A percentile compares a stretch with the other conserved stretches of the same genome.
These are phyloP conservation scores for Batkoa obscura DNA, from an alignment of 371 early-diverging fungal genomes.

Conservation along the genomic window DNA sequence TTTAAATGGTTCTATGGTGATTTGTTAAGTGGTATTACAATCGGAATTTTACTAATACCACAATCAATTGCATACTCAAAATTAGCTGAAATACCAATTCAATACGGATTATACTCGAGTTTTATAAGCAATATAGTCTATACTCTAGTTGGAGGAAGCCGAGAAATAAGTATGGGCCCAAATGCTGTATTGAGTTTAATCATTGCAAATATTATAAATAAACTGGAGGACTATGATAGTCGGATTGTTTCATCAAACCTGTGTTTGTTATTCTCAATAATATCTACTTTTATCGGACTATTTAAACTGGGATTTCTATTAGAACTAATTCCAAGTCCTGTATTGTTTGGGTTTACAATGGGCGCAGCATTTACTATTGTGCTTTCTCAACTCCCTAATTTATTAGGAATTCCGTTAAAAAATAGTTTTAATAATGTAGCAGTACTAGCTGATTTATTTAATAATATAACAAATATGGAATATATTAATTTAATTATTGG, in stretches of 20 bases:
- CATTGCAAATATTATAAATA: slow-evolving; percentile 13
- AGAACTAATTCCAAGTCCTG: slow-evolving; percentile 70
- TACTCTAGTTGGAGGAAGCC: slow-evolving; percentile 59
- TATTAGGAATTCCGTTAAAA: slow-evolving; percentile 45
- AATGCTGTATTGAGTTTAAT: slow-evolving; percentile 72
- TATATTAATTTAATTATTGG: background rate
- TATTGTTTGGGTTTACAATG: slow-evolving; percentile 49
- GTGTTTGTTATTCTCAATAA: slow-evolving; percentile 19
- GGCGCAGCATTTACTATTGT: slow-evolving; percentile 60
- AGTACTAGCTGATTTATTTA: background rate
- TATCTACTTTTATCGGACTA: slow-evolving; percentile 47
- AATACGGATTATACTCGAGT: slow-evolving; percentile 75
- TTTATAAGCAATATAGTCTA: slow-evolving; percentile 53
- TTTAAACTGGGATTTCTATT: slow-evolving; percentile 65
- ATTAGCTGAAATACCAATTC: slow-evolving; percentile 55
- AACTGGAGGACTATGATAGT: background rate
- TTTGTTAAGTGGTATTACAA: slow-evolving; percentile 66
- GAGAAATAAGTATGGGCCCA: slow-evolving; percentile 74
- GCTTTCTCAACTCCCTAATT: slow-evolving; percentile 42
- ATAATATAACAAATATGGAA: background rate
- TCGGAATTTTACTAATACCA: slow-evolving; percentile 68
- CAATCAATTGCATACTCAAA: slow-evolving; percentile 76
- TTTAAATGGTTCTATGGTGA: slow-evolving; percentile 58
- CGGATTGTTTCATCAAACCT: background rate
- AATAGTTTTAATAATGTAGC: slow-evolving; percentile 20